A percentile compares a stretch with the other conserved stretches of the same genome.
Conservation (phyloP, 148 eudicot genomes). For the Rhododendron simsii region DNA sequence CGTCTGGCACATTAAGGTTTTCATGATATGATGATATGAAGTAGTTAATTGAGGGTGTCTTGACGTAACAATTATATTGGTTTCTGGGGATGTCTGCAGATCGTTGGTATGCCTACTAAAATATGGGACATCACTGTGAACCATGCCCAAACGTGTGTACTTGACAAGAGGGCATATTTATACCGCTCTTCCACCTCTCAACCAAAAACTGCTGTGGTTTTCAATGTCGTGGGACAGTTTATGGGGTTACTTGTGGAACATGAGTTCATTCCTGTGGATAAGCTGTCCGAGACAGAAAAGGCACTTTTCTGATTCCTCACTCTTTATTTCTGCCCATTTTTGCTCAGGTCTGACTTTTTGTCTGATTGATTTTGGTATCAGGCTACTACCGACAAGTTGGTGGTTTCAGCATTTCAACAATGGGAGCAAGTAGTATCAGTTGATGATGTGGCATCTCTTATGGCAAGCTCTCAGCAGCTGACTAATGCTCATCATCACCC, state of each 20-base stretch:
- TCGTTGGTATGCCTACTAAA: slow-evolving; percentile 65
- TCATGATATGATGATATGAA: neutral
- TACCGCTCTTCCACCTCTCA: slow-evolving; percentile 41
- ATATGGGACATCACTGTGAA: slow-evolving; percentile 61
- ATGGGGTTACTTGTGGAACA: slow-evolving; percentile 51
- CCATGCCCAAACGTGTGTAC: slow-evolving; percentile 60
- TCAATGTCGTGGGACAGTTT: slow-evolving; percentile 64
- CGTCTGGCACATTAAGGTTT: neutral
- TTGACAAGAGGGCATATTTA: slow-evolving; percentile 43
- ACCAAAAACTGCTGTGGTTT: slow-evolving; percentile 51
- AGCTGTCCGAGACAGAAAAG: slow-evolving; percentile 68
- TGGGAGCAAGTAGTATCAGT: slow-evolving; percentile 56
- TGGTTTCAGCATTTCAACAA: slow-evolving; percentile 54
- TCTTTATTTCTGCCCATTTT: neutral
- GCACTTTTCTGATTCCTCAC: slow-evolving; percentile 22
- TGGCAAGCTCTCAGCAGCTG: neutral
- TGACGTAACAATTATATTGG: neutral
- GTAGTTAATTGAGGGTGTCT: neutral
- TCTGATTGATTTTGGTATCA: slow-evolving; percentile 21
- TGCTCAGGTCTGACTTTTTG: neutral
- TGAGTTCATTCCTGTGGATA: slow-evolving; percentile 43
- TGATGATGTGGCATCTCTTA: slow-evolving; percentile 54
- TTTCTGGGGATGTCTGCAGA: slow-evolving; percentile 32
- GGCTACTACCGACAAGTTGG: slow-evolving; percentile 53
- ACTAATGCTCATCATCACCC: neutral